Evolutionary conservation across 441 rosid species (phyloP), one percentile per base, ranked within the genome.

Genomic region (Populus trichocarpa): DNA sequence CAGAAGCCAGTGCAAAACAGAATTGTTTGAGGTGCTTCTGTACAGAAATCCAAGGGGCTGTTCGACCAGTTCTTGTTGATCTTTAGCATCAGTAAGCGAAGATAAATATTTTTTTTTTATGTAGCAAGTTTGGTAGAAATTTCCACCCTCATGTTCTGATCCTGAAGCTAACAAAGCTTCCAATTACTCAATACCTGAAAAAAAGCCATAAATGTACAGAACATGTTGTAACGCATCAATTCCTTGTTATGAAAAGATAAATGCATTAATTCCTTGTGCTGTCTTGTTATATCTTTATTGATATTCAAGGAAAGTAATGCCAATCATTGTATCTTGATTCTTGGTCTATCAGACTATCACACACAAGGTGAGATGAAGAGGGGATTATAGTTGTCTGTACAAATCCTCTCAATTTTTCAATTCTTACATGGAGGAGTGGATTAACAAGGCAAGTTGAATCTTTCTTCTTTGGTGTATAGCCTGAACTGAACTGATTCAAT

Each of bases 1-100:
- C 89, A 79, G 79, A 84, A 82, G 77, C 74, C 84, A n/a, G 53
- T 73, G 30, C 22, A 71, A 26, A 84, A 84, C 78, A 84, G 79
- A 71, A 79, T 80, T 23, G 77, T 83, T 66, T 88, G 82, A 87
- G 26, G 50, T 28, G 72, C 64, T 74, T 72, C 79, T 75, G 80
- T 74, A 81, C 71, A 82, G 87, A 68, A 71, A 71, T 26, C 63
- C 64, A 75, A 73, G 67, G 64, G 23, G 79, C 53, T 67, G 70
- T 78, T 23, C 38, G 65, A 75, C 73, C 50, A 61, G 71, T 50
- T 80, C 28, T 65, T 61, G 12, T 74, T 64, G 33, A 53, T 33
- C 35, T 74, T 61, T 57, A 75, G 73, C 67, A 59, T 71, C 23
- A 67, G 9, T 40, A 32, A 68, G 68, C 74, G 22, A 40, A 32